Percentiles rank a stretch among this genome's conserved stretches.
Conservation (phyloP, 352 stramenopile species). For the Peronosclerospora sorghi region DNA sequence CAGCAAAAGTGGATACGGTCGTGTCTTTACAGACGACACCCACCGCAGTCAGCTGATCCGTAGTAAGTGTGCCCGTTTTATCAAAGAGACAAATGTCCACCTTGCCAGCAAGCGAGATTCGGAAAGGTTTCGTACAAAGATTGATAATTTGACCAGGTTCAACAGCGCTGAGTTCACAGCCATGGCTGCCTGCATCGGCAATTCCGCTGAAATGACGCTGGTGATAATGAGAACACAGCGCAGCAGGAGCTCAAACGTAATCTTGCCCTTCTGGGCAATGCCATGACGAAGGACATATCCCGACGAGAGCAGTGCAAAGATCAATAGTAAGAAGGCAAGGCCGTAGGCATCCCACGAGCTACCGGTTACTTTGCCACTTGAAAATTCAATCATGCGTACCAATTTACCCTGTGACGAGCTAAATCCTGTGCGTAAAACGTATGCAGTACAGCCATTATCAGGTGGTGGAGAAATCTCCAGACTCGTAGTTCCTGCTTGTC, state of each 20-base stretch:
- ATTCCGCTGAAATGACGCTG: conserved; percentile 95
- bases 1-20: conserved; percentile 16
- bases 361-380: conserved; percentile 92
- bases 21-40: conserved; percentile 86
- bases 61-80: conserved; percentile 98
- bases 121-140: conserved; percentile 98
- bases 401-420: conserved; percentile 95
- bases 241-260: conserved; percentile 93
- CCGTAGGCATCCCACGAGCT: conserved; percentile 93
- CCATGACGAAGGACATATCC: conserved; percentile 89
- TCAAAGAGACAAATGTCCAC: conserved; percentile 97
- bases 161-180: conserved; percentile 95
- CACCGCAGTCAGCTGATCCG: conserved; percentile 90
- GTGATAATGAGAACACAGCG: conserved; percentile 99
- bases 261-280: conserved; percentile 83
- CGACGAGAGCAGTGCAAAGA: conserved; percentile 93
- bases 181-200: conserved; percentile 97
- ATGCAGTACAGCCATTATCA: conserved; percentile 87
- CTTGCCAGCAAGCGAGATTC: conserved; percentile 94
- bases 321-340: conserved; percentile 92
- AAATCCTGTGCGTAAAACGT: conserved; percentile 97
- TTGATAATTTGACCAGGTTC: conserved; percentile 89
- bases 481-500: conserved; percentile 4
- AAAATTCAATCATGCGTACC: conserved; percentile 97
- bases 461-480: conserved; percentile 63